Conservation (phyloP, 192 early-diverging fungal genomes). For the Mortierella claussenii region DNA sequence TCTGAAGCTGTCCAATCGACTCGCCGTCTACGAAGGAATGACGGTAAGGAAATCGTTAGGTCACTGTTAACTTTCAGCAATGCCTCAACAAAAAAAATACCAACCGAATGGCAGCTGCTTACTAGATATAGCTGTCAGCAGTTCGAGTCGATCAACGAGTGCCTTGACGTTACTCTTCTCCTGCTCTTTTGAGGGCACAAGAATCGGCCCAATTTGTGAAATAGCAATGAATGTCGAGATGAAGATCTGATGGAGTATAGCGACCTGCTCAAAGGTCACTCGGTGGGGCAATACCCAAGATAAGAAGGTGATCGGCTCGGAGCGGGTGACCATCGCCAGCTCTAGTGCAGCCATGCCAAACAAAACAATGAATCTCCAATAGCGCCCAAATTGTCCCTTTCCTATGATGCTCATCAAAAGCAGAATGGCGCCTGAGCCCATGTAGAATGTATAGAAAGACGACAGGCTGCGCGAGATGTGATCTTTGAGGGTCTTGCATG, state of each 20-base stretch:
- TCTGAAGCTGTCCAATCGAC: conserved; percentile 34
- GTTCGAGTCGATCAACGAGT: conserved; percentile 32
- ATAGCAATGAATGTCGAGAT: conserved; percentile 58
- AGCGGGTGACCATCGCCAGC: conserved; percentile 52
- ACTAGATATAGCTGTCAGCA: conserved; percentile 52
- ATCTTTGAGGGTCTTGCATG: conserved; percentile 48
- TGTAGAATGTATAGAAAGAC: conserved; percentile 48
- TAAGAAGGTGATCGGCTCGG: conserved; percentile 19
- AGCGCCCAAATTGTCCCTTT: conserved; percentile 61
- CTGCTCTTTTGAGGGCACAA: conserved; percentile 51
- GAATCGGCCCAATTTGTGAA: conserved; percentile 59
- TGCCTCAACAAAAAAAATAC: not conserved
- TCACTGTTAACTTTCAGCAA: not conserved
- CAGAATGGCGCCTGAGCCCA: conserved; percentile 52
- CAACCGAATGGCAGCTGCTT: conserved; percentile 7
- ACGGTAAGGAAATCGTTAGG: not conserved
- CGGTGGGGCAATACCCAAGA: conserved; percentile 45
- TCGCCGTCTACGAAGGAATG: conserved; percentile 25
- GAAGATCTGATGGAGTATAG: conserved; percentile 57
- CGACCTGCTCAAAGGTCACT: conserved; percentile 55
- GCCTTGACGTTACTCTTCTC: conserved; percentile 39
- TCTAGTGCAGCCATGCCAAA: conserved; percentile 57
- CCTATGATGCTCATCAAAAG: conserved; percentile 56
- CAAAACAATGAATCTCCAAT: conserved; percentile 59
- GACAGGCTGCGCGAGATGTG: conserved; percentile 20